These are phyloP conservation scores for Meira nashicola DNA, from an alignment of 1,284 basidiomycete genomes.

Conservation along the genomic window DNA sequence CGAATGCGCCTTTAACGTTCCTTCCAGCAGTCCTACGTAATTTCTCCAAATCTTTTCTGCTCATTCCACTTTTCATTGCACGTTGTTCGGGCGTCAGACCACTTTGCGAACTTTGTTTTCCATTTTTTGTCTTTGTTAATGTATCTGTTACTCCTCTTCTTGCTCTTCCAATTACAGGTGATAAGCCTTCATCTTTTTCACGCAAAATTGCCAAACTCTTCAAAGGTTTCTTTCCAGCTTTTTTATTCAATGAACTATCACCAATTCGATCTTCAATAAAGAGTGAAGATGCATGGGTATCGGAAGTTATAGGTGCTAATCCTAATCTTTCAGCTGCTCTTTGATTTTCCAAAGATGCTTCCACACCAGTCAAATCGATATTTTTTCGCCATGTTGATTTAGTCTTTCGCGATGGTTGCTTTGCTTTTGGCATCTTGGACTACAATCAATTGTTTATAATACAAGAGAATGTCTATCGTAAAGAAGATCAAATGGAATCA, in stretches of 20 bases:
- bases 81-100: slow-evolving; percentile 5
- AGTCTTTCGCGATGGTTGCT: slow-evolving; percentile 66
- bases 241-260: slow-evolving; percentile 3
- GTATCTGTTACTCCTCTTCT: background rate
- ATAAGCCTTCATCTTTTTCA: slow-evolving; percentile 7
- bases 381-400: slow-evolving; percentile 89
- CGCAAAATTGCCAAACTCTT: slow-evolving; percentile 13
- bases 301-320: background rate
- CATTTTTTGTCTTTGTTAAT: background rate
- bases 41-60: slow-evolving; percentile 14
- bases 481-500: too few species aligned
- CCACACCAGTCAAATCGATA: slow-evolving; percentile 14
- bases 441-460: background rate
- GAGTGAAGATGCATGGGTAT: slow-evolving; percentile 1
- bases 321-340: slow-evolving; percentile 9
- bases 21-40: slow-evolving; percentile 12
- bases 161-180: slow-evolving; percentile 9
- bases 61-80: slow-evolving; percentile 7
- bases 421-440: slow-evolving; percentile 10
- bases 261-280: slow-evolving; percentile 17
- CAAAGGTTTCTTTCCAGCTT: slow-evolving; percentile 2
- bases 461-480: too few species aligned
- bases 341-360: slow-evolving; percentile 14
- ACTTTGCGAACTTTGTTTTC: background rate
- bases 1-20: slow-evolving; percentile 13